Evolutionary conservation across 2,329 filamentous ascomycete species (phyloP), one percentile per base, ranked within the genome.

Genomic region (Macroventuria anomochaeta): DNA sequence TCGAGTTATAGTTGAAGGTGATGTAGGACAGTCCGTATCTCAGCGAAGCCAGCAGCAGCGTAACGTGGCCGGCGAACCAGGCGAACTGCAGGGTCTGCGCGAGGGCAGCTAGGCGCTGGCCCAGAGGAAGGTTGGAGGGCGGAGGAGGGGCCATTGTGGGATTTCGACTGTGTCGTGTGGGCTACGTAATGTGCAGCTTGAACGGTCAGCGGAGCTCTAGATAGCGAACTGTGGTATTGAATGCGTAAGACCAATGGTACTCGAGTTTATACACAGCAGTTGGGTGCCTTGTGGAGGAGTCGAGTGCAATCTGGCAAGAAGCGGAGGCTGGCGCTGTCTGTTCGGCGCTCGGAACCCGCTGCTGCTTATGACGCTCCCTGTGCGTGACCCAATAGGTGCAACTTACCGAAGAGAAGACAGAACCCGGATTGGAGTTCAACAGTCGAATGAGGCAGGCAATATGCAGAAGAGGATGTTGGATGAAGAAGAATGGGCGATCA

Each of bases 61-160:
- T 89, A 57, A 97, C 80, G 75, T 99, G 95, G 65, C 93, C 96
- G 69, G 64, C 72, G 61, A 76, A 76, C 74, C 74, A 86, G 80
- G 76, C 86, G 89, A 93, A 99, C 81, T 97, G 95, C 65, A 97
- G 82, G 38, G 93, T 97, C 77, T 96, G 87, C 63, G 88, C 92
- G 65, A 97, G 83, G 65, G 85, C 82, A 68, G 91, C 77, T 56
- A 96, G 79, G 72, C 92, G 85, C 80, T 95, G 87, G 71, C 80
- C 78, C 69, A 95, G 81, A 74, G 91, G 87, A 76, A 89, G 76
- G 66, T 79, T 83, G 53, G 88, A 79, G 54, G 88, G 80, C 62
- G 89, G 88, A 76, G 89, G 88, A 79, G 90, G 88, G 77, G 90
- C 85, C 88, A 90, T 90, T 58, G 53, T 61, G 65, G 57, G 59